Percentiles rank a stretch among this genome's conserved stretches.
Evolutionary conservation across 352 stramenopile genomes (phyloP).

Genomic region (Phytopythium kandeliae): DNA sequence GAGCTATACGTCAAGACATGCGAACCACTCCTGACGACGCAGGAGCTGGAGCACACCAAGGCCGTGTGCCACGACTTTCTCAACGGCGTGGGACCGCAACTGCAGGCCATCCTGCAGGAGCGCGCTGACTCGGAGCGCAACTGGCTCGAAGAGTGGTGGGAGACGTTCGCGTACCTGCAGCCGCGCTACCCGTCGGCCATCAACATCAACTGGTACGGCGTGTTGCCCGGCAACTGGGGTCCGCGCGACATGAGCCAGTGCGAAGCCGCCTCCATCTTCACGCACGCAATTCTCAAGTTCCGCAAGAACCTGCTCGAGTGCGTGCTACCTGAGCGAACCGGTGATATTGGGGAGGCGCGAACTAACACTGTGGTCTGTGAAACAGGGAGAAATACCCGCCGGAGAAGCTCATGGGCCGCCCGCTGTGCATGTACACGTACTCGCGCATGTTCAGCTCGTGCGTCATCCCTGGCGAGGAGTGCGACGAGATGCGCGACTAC

Average conservation of each 20-base stretch:
- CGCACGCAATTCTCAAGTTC: conserved; percentile 87
- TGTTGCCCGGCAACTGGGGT: conserved; percentile 91
- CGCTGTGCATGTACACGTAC: conserved; percentile 93
- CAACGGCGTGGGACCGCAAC: conserved; percentile 75
- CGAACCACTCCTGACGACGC: conserved; percentile 80
- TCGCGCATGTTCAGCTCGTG: conserved; percentile 97
- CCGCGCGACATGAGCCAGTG: conserved; percentile 90
- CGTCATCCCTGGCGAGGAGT: conserved; percentile 90
- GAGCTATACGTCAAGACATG: conserved; percentile 90
- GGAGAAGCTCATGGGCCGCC: conserved; percentile 92
- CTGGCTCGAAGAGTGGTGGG: conserved; percentile 95
- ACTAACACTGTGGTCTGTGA: neutral
- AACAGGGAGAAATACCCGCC: conserved; percentile 84
- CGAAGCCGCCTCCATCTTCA: conserved; percentile 85
- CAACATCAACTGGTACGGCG: conserved; percentile 98
- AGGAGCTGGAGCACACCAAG: conserved; percentile 90
- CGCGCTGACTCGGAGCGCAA: conserved; percentile 80
- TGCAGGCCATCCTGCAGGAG: conserved; percentile 89
- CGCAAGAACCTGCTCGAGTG: conserved; percentile 88
- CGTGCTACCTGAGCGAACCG: no score
- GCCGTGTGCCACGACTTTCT: conserved; percentile 89
- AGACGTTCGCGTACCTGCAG: conserved; percentile 95
- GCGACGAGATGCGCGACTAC: conserved; percentile 83
- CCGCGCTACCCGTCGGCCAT: conserved; percentile 92
- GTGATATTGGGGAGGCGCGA: no score